Evolutionary conservation across 495 filamentous ascomycete species (phyloP).

Genomic region (Aspergillus sclerotiicarbonarius): DNA sequence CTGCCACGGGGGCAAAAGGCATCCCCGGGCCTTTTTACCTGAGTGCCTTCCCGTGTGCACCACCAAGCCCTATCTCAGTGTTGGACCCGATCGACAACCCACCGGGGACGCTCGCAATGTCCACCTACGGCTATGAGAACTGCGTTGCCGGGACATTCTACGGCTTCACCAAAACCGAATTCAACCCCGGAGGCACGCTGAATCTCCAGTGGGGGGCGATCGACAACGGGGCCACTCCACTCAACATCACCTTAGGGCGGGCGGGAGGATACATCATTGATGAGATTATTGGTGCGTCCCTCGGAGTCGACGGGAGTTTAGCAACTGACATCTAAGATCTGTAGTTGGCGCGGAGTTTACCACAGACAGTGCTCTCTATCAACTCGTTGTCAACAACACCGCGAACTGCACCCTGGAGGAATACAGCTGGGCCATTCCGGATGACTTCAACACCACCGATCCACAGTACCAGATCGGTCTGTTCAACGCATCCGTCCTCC

Average conservation of each 20-base stretch:
- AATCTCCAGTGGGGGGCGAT: slow-evolving; percentile 4
- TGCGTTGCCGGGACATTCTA: slow-evolving; percentile 3
- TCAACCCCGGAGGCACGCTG: neutral
- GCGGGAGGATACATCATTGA: neutral
- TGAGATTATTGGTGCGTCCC: neutral
- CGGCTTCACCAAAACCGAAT: neutral
- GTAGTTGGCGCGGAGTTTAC: neutral
- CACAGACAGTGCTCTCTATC: neutral
- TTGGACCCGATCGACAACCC: neutral
- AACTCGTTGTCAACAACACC: slow-evolving; percentile 3
- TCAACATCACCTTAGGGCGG: slow-evolving; percentile 3
- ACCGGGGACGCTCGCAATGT: neutral
- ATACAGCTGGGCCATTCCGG: slow-evolving; percentile 3
- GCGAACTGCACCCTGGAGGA: slow-evolving; percentile 4
- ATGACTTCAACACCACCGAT: neutral
- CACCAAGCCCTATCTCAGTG: neutral
- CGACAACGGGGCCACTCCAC: slow-evolving; percentile 4
- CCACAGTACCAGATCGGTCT: slow-evolving; percentile 3
- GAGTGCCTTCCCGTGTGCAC: neutral
- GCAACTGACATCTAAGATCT: neutral
- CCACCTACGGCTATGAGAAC: neutral
- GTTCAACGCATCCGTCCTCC: neutral
- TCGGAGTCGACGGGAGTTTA: neutral
- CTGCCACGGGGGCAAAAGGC: neutral
- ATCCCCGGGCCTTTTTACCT: neutral